Percentiles rank a stretch among this genome's conserved stretches.
Conservation (phyloP, 202 grass and related monocot genomes). For the Bolboschoenoplectus hybrid region DNA sequence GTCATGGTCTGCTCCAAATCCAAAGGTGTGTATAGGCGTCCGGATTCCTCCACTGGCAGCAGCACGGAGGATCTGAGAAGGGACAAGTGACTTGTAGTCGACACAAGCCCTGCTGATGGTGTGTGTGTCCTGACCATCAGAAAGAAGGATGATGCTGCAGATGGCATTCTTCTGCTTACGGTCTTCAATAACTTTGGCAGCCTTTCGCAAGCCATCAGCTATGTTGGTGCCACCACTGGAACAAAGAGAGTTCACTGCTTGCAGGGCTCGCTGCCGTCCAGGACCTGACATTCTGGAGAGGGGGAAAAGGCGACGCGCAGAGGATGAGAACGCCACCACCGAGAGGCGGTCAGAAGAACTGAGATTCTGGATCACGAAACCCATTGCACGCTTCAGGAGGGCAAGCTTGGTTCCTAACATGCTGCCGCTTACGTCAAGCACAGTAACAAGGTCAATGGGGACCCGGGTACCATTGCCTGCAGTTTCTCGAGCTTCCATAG, state of each 20-base stretch:
- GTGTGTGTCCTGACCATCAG: conserved; percentile 86
- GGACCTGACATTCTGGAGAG: conserved; percentile 64
- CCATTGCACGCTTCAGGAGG: conserved; percentile 89
- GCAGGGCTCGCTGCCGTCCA: conserved; percentile 59
- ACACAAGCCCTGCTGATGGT: conserved; percentile 32
- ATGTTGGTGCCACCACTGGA: conserved; percentile 86
- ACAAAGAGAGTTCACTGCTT: conserved; percentile 63
- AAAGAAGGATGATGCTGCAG: conserved; percentile 87
- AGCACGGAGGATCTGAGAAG: conserved; percentile 59
- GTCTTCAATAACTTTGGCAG: conserved; percentile 70
- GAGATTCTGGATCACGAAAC: conserved; percentile 81
- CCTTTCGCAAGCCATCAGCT: conserved; percentile 65
- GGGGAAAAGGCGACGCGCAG: conserved; percentile 63
- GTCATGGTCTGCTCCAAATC: conserved; percentile 87
- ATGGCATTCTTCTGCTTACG: conserved; percentile 66
- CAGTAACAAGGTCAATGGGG: conserved; percentile 85
- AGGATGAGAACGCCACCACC: conserved; percentile 70
- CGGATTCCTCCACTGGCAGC: conserved; percentile 48
- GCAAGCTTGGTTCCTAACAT: conserved; percentile 79
- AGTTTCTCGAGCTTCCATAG: conserved; percentile 34
- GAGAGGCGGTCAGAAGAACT: conserved; percentile 77
- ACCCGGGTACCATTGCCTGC: conserved; percentile 49
- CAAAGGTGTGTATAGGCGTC: conserved; percentile 69
- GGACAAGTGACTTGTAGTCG: conserved; percentile 55
- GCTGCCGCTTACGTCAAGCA: conserved; percentile 92